A percentile compares a stretch with the other conserved stretches of the same genome.
These are phyloP conservation scores for Incumbomyces delicatus DNA, from an alignment of 2,329 filamentous ascomycete genomes.

Conservation along the genomic window DNA sequence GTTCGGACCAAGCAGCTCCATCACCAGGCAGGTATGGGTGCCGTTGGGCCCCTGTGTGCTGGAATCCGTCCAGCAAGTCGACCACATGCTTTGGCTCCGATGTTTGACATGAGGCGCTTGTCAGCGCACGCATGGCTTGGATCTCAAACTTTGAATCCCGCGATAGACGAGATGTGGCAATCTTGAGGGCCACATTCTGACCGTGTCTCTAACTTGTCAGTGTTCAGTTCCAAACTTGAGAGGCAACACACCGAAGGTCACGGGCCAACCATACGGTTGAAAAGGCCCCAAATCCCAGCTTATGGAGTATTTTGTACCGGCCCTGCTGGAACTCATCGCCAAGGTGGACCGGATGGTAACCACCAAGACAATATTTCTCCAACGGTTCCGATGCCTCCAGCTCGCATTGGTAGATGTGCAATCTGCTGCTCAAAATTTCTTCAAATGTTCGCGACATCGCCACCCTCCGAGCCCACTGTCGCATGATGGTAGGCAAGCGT, in stretches of 20 bases:
- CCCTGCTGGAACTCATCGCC: slow-evolving; percentile 23
- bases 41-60: slow-evolving; percentile 22
- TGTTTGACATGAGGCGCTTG: not conserved
- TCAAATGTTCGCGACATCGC: too few species aligned
- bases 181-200: not conserved
- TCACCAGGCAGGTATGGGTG: slow-evolving; percentile 26
- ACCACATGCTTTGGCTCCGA: slow-evolving; percentile 15
- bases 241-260: slow-evolving; percentile 15
- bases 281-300: slow-evolving; percentile 29
- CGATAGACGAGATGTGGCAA: too few species aligned
- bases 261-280: slow-evolving; percentile 30
- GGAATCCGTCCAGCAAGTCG: slow-evolving; percentile 25
- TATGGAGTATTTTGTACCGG: slow-evolving; percentile 30
- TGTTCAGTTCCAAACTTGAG: not conserved
- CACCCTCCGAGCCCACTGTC: too few species aligned
- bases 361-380: slow-evolving; percentile 10
- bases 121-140: too few species aligned
- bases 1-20: slow-evolving; percentile 15
- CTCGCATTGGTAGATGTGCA: too few species aligned
- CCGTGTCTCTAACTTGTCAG: not conserved
- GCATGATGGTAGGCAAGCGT: too few species aligned
- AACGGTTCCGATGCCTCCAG: not conserved
- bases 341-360: slow-evolving; percentile 28
- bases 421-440: too few species aligned
- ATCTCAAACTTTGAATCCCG: too few species aligned